phyloP scores from a whole-genome alignment of 352 stramenopile species.

The Thalassiosira exigua region DNA sequence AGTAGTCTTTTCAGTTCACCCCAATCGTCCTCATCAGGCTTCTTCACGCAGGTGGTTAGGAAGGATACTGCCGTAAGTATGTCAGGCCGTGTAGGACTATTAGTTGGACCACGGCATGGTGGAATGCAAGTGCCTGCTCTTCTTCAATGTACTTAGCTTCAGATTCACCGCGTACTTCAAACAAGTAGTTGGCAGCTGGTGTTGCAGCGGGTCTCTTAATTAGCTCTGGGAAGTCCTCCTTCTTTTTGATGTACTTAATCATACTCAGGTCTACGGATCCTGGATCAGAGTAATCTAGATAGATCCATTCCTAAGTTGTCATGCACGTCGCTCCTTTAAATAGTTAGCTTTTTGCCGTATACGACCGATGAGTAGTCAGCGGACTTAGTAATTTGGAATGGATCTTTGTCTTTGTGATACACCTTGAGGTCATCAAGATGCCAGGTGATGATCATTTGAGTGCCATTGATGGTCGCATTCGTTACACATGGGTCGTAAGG shows the following conservation, averaged over 20 bases:
- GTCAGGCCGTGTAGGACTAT: constrained; percentile 59
- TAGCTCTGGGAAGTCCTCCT: constrained; percentile 31
- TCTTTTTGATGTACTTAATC: constrained; percentile 31
- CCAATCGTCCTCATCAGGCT: constrained; percentile 60
- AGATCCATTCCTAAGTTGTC: constrained; percentile 52
- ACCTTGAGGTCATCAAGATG: constrained; percentile 74
- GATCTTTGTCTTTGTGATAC: constrained; percentile 34
- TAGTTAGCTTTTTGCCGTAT: constrained; percentile 46
- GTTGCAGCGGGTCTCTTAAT: constrained; percentile 17
- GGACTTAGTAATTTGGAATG: constrained; percentile 30
- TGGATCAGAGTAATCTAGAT: constrained; percentile 26
- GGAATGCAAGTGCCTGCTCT: constrained; percentile 38
- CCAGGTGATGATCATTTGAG: constrained; percentile 59
- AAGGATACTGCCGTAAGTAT: constrained; percentile 61
- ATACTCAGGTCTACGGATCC: constrained; percentile 35
- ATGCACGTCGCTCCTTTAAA: constrained; percentile 27
- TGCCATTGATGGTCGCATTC: constrained; percentile 22
- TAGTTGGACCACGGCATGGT: constrained; percentile 54
- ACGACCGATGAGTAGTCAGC: constrained; percentile 25
- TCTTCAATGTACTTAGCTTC: constrained; percentile 25
- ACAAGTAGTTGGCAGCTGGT: constrained; percentile 49
- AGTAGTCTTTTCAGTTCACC: constrained; percentile 60
- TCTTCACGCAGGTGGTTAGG: constrained; percentile 53
- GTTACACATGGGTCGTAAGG: constrained; percentile 54
- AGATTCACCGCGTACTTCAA: constrained; percentile 42